Percentiles rank a stretch among this genome's conserved stretches.
Conservation (phyloP, 805 yeast genomes). For the Candida boleticola region DNA sequence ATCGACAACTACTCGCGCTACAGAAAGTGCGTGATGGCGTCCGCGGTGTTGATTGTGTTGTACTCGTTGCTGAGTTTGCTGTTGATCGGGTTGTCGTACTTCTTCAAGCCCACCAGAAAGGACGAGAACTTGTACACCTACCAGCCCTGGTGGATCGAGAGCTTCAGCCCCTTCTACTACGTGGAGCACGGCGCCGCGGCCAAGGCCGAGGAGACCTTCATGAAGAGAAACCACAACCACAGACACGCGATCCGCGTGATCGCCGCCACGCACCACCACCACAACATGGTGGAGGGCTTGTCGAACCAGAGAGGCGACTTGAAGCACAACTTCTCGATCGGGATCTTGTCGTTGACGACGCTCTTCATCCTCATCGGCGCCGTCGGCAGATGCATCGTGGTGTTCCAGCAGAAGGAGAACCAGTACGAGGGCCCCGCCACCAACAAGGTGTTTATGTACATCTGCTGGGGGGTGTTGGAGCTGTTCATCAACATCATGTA, state of each 20-base stretch:
- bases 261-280: conserved; percentile 52
- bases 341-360: conserved; percentile 47
- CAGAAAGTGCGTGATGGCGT: conserved; percentile 51
- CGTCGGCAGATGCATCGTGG: conserved; percentile 39
- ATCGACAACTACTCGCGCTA: conserved; percentile 47
- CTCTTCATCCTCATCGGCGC: conserved; percentile 51
- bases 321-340: conserved; percentile 53
- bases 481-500: conserved; percentile 51
- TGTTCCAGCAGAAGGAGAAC: conserved; percentile 15
- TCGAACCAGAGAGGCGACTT: conserved; percentile 41
- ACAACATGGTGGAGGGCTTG: conserved; percentile 28
- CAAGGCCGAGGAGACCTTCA: conserved; percentile 44
- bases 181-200: conserved; percentile 50
- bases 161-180: conserved; percentile 57
- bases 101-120: conserved; percentile 51
- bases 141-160: conserved; percentile 79
- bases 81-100: conserved; percentile 50
- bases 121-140: conserved; percentile 55
- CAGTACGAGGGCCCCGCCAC: conserved; percentile 8
- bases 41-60: conserved; percentile 29
- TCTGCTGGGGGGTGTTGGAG: conserved; percentile 66
- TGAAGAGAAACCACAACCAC: conserved; percentile 46
- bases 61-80: conserved; percentile 55
- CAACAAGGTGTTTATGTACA: conserved; percentile 54
- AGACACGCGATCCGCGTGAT: conserved; percentile 56